Percentiles rank a stretch among this genome's conserved stretches.
Evolutionary conservation across 1,284 basidiomycete species (phyloP).

Genomic region (Heterobasidion irregulare): DNA sequence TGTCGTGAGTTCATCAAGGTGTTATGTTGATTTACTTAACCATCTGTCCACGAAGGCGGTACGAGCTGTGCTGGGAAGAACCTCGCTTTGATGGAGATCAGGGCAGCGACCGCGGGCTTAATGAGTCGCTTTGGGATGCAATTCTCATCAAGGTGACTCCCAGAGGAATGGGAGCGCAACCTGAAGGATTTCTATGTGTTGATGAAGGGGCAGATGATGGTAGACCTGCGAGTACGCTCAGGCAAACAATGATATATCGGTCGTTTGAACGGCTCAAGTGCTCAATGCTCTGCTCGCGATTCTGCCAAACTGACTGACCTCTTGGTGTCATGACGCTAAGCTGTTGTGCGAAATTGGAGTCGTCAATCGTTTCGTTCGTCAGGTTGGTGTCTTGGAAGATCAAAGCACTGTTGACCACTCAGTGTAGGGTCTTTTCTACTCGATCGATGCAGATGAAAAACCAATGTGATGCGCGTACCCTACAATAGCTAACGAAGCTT

Average conservation of each 20-base stretch:
- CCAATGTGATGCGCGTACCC: no score
- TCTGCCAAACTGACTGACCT: no score
- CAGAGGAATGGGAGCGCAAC: not conserved
- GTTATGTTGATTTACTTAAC: not conserved
- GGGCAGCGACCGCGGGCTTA: slow-evolving; percentile 15
- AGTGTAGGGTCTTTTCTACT: no score
- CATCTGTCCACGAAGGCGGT: not conserved
- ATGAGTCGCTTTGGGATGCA: not conserved
- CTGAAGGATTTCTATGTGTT: not conserved
- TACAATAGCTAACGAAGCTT: no score
- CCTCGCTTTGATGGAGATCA: slow-evolving; percentile 22
- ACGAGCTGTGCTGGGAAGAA: slow-evolving; percentile 24
- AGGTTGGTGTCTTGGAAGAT: no score
- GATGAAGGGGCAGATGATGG: not conserved
- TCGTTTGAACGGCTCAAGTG: no score
- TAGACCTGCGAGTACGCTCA: not conserved
- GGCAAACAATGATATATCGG: not conserved
- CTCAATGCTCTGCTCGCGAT: no score
- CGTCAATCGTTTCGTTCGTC: no score
- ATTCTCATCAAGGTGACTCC: not conserved
- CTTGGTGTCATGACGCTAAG: no score
- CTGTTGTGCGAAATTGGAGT: no score
- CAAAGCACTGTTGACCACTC: no score
- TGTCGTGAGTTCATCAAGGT: not conserved
- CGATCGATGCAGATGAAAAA: no score